A percentile compares a stretch with the other conserved stretches of the same genome.
Evolutionary conservation across 352 stramenopile species (phyloP).

Genomic region (Globisporangium uncinulatum): DNA sequence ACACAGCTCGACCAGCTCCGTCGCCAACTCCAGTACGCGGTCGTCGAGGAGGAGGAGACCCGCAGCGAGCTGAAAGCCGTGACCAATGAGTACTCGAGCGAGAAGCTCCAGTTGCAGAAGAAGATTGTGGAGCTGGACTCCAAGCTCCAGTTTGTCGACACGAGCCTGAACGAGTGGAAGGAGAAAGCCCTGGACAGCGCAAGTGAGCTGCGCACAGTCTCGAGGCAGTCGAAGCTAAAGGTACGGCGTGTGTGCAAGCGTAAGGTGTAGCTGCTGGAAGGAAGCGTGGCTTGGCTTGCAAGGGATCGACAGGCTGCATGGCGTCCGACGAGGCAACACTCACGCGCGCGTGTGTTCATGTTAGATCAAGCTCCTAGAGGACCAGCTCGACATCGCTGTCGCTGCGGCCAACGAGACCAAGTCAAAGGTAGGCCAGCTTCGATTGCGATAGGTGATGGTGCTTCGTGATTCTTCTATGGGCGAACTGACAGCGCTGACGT

Average conservation of each 20-base stretch:
- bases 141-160: constrained; percentile 59
- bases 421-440: constrained; percentile 2
- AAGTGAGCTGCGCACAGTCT: constrained; percentile 36
- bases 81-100: constrained; percentile 41
- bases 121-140: constrained; percentile 68
- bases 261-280: too few relatives aligned
- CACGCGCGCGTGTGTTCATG: too few relatives aligned
- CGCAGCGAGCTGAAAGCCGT: constrained; percentile 50
- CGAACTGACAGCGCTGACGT: constrained; percentile 2
- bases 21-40: constrained; percentile 55
- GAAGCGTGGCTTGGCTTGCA: too few relatives aligned
- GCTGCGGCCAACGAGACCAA: constrained; percentile 22
- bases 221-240: constrained; percentile 47
- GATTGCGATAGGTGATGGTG: background rate
- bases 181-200: constrained; percentile 57
- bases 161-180: constrained; percentile 61
- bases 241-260: constrained; percentile 13
- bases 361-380: constrained; percentile 56
- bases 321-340: too few relatives aligned
- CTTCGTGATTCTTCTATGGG: background rate
- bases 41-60: constrained; percentile 57
- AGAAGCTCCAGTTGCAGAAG: constrained; percentile 62
- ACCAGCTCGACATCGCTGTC: constrained; percentile 48
- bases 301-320: too few relatives aligned
- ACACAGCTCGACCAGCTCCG: constrained; percentile 62